Base-by-base conservation (phyloP, 2,329 filamentous ascomycete genomes). In the Epichloe baconii region DNA sequence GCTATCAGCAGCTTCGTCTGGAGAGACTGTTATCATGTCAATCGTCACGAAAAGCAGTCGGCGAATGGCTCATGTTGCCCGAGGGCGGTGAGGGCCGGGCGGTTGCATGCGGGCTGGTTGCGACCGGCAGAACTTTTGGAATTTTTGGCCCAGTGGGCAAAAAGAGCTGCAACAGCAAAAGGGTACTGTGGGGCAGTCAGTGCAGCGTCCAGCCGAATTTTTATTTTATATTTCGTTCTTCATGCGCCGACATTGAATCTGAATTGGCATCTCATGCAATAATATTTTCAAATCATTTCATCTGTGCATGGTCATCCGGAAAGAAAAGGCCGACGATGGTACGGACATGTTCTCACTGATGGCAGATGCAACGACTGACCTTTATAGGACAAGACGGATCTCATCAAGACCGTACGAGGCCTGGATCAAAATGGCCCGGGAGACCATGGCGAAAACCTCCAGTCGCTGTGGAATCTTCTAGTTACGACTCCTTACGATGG, bases 321-420 rank as follows among this genome's bases (percentile, higher is more conserved):
- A 26, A 17, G 5, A 35, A n/a, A 38, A 21, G 19, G 19, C 21
- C 48, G 34, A 41, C 21, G 17, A 52, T 52, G 51, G 51, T 52
- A 52, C 6, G 47, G 31, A 46, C 11, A 36, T 3, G 31, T 35
- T 15, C 12, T 38, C 21, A n/a, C 7, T 7, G 15, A 21, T 36
- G 47, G 31, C 43, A 34, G 2, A 43, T 19, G 19, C 12, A 19
- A 35, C 2, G 36, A 37, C 38, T 52, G 19, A 52, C 44, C 5
- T 47, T 3, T 48, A 47, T 44, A 69, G 66, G 57, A 61, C 50
- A 61, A 61, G 53, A 57, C 58, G 52, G 59, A 70, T 59, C 71
- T 80, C 55, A 70, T 79, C 59, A 74, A 71, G 62, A 70, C 71
- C 51, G 74, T 77, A 34, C 71, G 76, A 63, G 68, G 73, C n/a